Percentiles rank a stretch among this genome's conserved stretches.
phyloP scores from a whole-genome alignment of 164 flowering plant genomes.

The Protea cynaroides region DNA sequence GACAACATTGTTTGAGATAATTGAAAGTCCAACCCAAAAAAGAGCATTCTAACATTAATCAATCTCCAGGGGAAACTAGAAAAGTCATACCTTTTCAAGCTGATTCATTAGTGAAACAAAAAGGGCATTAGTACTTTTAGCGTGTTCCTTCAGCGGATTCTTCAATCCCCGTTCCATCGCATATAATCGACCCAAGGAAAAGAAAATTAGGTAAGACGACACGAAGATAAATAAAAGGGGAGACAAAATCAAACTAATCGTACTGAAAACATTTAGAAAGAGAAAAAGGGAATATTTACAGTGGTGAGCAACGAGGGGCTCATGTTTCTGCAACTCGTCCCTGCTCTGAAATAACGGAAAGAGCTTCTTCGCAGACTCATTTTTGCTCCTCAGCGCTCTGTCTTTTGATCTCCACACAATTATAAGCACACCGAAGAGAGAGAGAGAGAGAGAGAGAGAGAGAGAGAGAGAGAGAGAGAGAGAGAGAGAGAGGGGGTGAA shows the following conservation, averaged over 20 bases:
- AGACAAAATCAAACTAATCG: neutral
- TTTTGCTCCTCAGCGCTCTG: constrained; percentile 36
- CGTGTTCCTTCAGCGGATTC: constrained; percentile 70
- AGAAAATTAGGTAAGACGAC: neutral
- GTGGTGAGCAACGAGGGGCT: constrained; percentile 76
- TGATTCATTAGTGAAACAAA: constrained; percentile 90
- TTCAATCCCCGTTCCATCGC: constrained; percentile 91
- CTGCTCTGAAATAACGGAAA: constrained; percentile 74
- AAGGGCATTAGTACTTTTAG: constrained; percentile 75
- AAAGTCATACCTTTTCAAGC: constrained; percentile 69
- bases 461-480: no score
- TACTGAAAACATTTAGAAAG: neutral
- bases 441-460: no score
- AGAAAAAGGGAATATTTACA: constrained; percentile 23
- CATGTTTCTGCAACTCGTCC: constrained; percentile 73
- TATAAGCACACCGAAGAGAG: no score
- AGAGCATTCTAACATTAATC: neutral
- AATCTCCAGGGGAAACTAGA: neutral
- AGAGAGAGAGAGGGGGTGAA: no score
- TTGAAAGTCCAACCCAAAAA: neutral
- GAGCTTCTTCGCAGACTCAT: constrained; percentile 62
- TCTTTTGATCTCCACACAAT: neutral
- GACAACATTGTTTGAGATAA: neutral
- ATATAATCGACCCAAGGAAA: constrained; percentile 69
- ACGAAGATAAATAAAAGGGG: neutral